phyloP scores from a whole-genome alignment of 176 grass and related monocot species.

The Pontederia crassipes region DNA sequence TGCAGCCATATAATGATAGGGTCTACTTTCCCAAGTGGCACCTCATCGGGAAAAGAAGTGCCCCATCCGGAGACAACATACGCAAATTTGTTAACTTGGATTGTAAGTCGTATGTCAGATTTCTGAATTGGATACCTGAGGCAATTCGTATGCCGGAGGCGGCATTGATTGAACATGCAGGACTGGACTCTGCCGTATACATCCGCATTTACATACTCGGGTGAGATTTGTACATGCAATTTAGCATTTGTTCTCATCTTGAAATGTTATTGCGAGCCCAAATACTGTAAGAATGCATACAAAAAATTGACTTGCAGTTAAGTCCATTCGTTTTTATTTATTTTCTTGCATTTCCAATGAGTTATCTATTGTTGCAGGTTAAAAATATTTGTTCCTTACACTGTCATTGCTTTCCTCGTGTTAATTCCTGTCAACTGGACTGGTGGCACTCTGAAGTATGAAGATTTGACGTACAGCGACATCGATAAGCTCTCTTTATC shows the following conservation, averaged over 20 bases:
- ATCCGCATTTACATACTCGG: slow-evolving; percentile 84
- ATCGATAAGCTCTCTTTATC: slow-evolving; percentile 97
- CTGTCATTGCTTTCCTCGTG: slow-evolving; percentile 55
- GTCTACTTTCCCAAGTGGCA: background rate
- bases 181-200: slow-evolving; percentile 78
- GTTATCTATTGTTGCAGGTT: slow-evolving; percentile 42
- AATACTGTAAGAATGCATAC: background rate
- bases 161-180: slow-evolving; percentile 73
- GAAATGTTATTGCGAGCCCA: slow-evolving; percentile 4
- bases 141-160: slow-evolving; percentile 90
- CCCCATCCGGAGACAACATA: background rate
- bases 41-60: background rate
- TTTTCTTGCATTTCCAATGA: background rate
- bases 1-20: background rate
- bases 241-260: no score
- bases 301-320: background rate
- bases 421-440: slow-evolving; percentile 85
- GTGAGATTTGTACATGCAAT: slow-evolving; percentile 22
- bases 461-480: slow-evolving; percentile 46
- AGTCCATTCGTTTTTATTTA: background rate
- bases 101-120: slow-evolving; percentile 6
- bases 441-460: slow-evolving; percentile 50
- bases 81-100: background rate
- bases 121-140: slow-evolving; percentile 94
- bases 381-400: slow-evolving; percentile 88